These are phyloP conservation scores for Pichia paraexigua DNA, from an alignment of 805 yeast species.

Conservation along the genomic window DNA sequence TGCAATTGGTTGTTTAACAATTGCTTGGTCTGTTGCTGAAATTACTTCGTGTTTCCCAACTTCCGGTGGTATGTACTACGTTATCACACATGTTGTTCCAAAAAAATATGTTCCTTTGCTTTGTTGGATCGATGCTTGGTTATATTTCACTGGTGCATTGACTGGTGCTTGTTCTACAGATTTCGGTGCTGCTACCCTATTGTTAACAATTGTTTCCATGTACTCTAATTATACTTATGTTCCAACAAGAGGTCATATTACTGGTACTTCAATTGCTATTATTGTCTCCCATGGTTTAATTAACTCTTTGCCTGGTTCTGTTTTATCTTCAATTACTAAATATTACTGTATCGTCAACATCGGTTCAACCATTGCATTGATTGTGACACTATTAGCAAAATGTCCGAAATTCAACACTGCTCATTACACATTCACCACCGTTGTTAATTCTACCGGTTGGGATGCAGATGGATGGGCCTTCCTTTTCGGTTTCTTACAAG, in stretches of 20 bases:
- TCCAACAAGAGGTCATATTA: constrained; percentile 36
- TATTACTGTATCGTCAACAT: constrained; percentile 43
- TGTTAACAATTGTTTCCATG: constrained; percentile 39
- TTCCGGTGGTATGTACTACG: constrained; percentile 44
- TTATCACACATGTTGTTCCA: constrained; percentile 41
- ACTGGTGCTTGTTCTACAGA: constrained; percentile 46
- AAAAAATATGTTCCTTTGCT: constrained; percentile 41
- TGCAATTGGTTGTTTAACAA: constrained; percentile 44
- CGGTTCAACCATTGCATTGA: constrained; percentile 40
- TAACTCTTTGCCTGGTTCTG: constrained; percentile 45
- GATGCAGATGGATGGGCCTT: constrained; percentile 47
- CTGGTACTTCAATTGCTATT: constrained; percentile 46
- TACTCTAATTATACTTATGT: constrained; percentile 29
- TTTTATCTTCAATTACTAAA: constrained; percentile 43
- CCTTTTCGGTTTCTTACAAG: constrained; percentile 48
- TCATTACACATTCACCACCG: constrained; percentile 38
- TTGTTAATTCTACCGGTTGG: constrained; percentile 45
- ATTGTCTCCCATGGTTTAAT: constrained; percentile 40
- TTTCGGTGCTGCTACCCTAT: constrained; percentile 43
- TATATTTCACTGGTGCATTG: constrained; percentile 41
- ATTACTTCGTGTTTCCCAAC: constrained; percentile 47
- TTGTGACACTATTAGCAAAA: constrained; percentile 46
- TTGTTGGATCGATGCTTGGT: constrained; percentile 49
- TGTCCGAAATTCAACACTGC: constrained; percentile 41
- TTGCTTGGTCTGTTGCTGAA: constrained; percentile 45